Percentiles rank a stretch among this genome's conserved stretches.
These are phyloP conservation scores for Lyophyllum shimeji DNA, from an alignment of 768 basidiomycete species.

Conservation along the genomic window DNA sequence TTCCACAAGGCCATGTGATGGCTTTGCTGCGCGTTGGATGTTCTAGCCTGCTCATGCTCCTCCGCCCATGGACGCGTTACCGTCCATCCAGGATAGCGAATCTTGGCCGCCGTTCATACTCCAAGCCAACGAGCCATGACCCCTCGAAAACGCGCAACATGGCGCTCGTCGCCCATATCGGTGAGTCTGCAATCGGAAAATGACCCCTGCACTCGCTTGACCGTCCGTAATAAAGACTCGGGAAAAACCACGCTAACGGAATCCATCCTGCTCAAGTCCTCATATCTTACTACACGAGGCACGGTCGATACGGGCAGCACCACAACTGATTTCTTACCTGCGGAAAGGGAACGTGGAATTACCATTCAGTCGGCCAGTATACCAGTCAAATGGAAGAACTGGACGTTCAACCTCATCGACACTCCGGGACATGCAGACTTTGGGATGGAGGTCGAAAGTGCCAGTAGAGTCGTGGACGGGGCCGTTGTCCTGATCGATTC, in stretches of 20 bases:
- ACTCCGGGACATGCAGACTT: conserved; percentile 94
- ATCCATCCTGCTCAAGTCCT: conserved; percentile 77
- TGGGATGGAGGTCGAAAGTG: conserved; percentile 96
- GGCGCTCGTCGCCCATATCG: conserved; percentile 88
- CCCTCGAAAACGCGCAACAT: conserved; percentile 65
- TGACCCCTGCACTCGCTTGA: not conserved
- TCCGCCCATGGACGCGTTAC: conserved; percentile 17
- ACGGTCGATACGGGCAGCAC: conserved; percentile 91
- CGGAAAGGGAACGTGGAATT: conserved; percentile 87
- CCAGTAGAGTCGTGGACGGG: conserved; percentile 87
- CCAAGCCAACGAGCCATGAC: conserved; percentile 30
- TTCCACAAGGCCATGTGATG: conserved; percentile 12
- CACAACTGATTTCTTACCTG: conserved; percentile 86
- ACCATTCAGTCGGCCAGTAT: conserved; percentile 93
- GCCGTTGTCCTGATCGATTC: conserved; percentile 88
- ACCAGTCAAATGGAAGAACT: conserved; percentile 81
- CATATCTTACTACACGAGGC: conserved; percentile 70
- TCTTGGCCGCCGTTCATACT: conserved; percentile 23
- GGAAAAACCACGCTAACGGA: conserved; percentile 90
- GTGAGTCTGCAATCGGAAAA: conserved; percentile 34
- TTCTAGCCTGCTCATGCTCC: conserved; percentile 16
- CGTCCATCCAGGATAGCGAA: conserved; percentile 5
- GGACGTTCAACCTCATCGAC: conserved; percentile 86
- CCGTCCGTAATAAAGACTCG: conserved; percentile 56
- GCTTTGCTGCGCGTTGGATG: not conserved